A percentile compares a stretch with the other conserved stretches of the same genome.
These are phyloP conservation scores for Colletotrichum nymphaeae DNA, from an alignment of 2,329 filamentous ascomycete genomes.

Conservation along the genomic window DNA sequence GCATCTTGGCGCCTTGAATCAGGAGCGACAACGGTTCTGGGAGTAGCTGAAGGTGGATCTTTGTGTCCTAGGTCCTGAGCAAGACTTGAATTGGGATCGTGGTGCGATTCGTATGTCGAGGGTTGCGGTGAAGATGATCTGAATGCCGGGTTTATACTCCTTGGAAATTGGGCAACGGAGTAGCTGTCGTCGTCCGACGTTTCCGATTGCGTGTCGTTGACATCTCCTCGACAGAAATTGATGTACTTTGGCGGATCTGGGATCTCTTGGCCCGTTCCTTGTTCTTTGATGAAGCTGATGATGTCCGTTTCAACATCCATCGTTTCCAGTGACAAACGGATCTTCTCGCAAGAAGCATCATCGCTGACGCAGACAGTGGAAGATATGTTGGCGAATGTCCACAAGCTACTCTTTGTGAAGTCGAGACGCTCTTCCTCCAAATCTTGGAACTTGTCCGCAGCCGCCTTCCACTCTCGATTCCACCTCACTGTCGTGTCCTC, in stretches of 20 bases:
- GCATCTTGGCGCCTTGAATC: conserved; percentile 24
- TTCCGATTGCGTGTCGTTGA: conserved; percentile 84
- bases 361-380: conserved; percentile 98
- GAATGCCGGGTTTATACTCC: conserved; percentile 95
- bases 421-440: conserved; percentile 96
- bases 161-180: conserved; percentile 94
- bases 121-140: conserved; percentile 96
- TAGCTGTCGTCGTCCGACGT: conserved; percentile 89
- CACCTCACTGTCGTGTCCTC: conserved; percentile 95
- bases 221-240: conserved; percentile 95
- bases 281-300: conserved; percentile 84
- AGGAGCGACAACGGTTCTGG: neutral
- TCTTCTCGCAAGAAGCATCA: conserved; percentile 95
- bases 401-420: conserved; percentile 97
- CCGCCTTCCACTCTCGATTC: conserved; percentile 98
- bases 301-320: conserved; percentile 99
- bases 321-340: conserved; percentile 90
- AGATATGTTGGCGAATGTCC: conserved; percentile 97
- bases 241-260: conserved; percentile 98
- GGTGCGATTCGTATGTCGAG: conserved; percentile 91
- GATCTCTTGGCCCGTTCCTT: conserved; percentile 95
- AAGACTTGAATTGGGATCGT: conserved; percentile 82
- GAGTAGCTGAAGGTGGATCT: neutral
- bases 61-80: conserved; percentile 71
- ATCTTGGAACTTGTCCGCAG: conserved; percentile 99